Evolutionary conservation across 148 eudicot species (phyloP).

Genomic region (Spergularia bocconei): DNA sequence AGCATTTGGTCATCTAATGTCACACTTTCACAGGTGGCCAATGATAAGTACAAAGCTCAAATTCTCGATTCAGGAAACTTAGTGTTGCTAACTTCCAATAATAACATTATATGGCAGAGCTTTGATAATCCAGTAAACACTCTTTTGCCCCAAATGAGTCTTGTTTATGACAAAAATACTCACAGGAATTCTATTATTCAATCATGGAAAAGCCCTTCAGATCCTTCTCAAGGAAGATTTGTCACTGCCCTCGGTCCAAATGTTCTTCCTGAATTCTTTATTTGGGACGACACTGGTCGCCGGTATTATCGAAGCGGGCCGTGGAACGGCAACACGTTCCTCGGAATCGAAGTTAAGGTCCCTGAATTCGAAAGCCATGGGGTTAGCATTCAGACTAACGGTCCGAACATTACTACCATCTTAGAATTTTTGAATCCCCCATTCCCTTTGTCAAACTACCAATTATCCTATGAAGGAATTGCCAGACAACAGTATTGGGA

Average conservation of each 20-base stretch:
- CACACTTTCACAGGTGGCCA: neutral
- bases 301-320: conserved; percentile 13
- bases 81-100: conserved; percentile 19
- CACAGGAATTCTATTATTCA: too few relatives aligned
- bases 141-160: conserved; percentile 30
- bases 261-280: conserved; percentile 24
- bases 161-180: conserved; percentile 23
- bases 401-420: too few relatives aligned
- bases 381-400: too few relatives aligned
- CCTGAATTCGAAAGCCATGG: too few relatives aligned
- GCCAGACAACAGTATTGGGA: conserved; percentile 18
- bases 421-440: too few relatives aligned
- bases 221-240: too few relatives aligned
- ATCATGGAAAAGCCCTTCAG: too few relatives aligned
- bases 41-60: conserved; percentile 21
- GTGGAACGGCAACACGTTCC: neutral
- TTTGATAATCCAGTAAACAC: conserved; percentile 36
- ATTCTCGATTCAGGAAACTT: conserved; percentile 44
- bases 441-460: neutral
- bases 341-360: neutral
- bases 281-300: neutral
- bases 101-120: conserved; percentile 38
- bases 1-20: conserved; percentile 31
- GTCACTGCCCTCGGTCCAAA: too few relatives aligned
- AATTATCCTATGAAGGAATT: conserved; percentile 23